Evolutionary conservation across 768 basidiomycete species (phyloP).

Genomic region (Aureoboletus auriporus): DNA sequence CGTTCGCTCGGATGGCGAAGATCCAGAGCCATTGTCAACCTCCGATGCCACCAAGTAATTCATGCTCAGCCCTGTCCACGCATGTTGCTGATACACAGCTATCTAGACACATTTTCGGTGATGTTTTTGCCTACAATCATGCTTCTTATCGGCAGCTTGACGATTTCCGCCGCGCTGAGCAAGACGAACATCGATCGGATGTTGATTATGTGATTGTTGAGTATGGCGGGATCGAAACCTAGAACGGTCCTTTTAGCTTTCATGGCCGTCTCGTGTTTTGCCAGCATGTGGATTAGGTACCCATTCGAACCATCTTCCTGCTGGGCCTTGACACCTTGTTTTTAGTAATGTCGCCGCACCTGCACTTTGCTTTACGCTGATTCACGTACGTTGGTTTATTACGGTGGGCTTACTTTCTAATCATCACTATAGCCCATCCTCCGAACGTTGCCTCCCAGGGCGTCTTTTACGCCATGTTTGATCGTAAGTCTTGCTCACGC

Average conservation of each 20-base stretch:
- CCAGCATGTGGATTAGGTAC: constrained; percentile 98
- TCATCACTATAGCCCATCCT: constrained; percentile 72
- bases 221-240: constrained; percentile 85
- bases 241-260: constrained; percentile 85
- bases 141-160: constrained; percentile 97
- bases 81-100: neutral
- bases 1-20: constrained; percentile 50
- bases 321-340: constrained; percentile 2
- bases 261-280: constrained; percentile 96
- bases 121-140: constrained; percentile 99
- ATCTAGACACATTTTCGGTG: constrained; percentile 77
- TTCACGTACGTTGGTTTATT: constrained; percentile 57
- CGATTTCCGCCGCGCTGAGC: constrained; percentile 92
- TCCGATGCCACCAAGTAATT: constrained; percentile 78
- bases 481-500: constrained; percentile 55
- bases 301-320: constrained; percentile 4
- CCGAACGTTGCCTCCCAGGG: constrained; percentile 81
- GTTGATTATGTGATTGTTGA: constrained; percentile 85
- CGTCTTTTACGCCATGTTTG: constrained; percentile 84
- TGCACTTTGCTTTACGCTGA: constrained; percentile 93
- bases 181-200: constrained; percentile 95
- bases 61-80: neutral
- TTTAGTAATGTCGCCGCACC: constrained; percentile 93
- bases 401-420: neutral
- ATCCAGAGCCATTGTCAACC: constrained; percentile 47